Base-by-base conservation (phyloP, 2,329 filamentous ascomycete genomes). In the Chrysoporthe deuterocubensis region DNA sequence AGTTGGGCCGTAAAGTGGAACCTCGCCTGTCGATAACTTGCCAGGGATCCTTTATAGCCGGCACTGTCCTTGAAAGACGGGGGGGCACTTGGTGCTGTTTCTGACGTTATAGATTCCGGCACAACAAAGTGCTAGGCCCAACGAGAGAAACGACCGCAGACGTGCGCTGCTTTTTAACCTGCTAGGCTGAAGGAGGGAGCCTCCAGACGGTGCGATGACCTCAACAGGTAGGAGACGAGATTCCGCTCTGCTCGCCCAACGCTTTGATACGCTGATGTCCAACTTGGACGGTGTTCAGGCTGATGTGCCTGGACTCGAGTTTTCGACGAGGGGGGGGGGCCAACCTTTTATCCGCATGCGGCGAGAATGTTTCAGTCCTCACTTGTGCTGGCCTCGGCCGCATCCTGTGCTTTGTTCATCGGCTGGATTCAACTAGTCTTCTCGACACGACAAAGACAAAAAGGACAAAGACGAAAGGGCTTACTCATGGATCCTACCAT, bases 341-440 rank as follows among this genome's bases (percentile, higher is more conserved):
- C 16, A 13, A 32, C 34, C 50, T 34, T 52, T 52, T 43, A 43
- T 56, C 62, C 62, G 62, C 62, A 64, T 64, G 62, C 62, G 48
- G 62, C 62, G n/a, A 18, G 26, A 44, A 64, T 44, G 48, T 56
- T 64, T 56, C 50, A 56, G 62, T 50, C n/a, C 5, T 26, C 60
- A 48, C 14, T 32, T 14, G 40, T 60, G 40, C n/a, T 44, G 46
- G 7, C 34, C 14, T 56, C 34, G 48, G 54, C 34, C 34, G 34
- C 1, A 57, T 40, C 18, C 42, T 42, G 18, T 64, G 62, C 62
- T 64, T 64, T 64, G 62, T 64, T 26, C 62, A 26, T 13, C 37
- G 40, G 26, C 26, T 18, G 62, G 34, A 18, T 56, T 14, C 34
- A 32, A 54, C 32, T 54, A 3, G 44, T 14, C n/a, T 40, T 21